Conservation (phyloP, 805 yeast species). For the Debaryomyces tyrocola region DNA sequence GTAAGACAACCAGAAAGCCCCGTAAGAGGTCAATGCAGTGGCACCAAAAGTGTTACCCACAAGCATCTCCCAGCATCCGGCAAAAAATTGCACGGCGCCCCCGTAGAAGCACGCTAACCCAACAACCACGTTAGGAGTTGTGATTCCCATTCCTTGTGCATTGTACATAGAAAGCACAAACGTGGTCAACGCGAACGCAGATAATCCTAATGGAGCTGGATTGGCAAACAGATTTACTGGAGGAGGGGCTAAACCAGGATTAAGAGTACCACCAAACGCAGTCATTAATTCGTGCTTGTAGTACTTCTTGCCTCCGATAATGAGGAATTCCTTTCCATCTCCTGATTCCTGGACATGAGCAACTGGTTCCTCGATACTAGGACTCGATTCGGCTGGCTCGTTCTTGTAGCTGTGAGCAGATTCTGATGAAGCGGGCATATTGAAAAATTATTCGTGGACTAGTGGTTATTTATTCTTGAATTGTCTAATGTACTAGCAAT, state of each 20-base stretch:
- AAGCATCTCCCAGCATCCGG: constrained; percentile 69
- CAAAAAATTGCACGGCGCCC: constrained; percentile 58
- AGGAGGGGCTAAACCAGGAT: constrained; percentile 32
- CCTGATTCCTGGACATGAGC: constrained; percentile 31
- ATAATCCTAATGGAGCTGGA: constrained; percentile 65
- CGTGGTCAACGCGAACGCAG: constrained; percentile 64
- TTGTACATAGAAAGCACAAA: constrained; percentile 59
- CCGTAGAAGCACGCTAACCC: constrained; percentile 67
- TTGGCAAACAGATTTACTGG: constrained; percentile 65
- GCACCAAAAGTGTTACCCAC: constrained; percentile 69
- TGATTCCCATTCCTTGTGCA: constrained; percentile 56
- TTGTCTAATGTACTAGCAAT: no score
- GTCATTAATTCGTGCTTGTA: constrained; percentile 39
- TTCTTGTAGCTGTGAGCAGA: not conserved
- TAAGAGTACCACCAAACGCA: constrained; percentile 40
- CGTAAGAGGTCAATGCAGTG: constrained; percentile 57
- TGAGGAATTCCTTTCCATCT: constrained; percentile 34
- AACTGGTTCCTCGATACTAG: not conserved
- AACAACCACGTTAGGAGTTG: constrained; percentile 52
- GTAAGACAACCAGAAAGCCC: constrained; percentile 38
- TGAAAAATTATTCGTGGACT: no score
- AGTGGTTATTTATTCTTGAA: no score
- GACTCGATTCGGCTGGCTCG: not conserved
- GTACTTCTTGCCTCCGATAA: constrained; percentile 34
- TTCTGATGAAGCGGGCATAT: not conserved